These are phyloP conservation scores for Rhizopogon roseolus DNA, from an alignment of 768 basidiomycete species.

Conservation along the genomic window DNA sequence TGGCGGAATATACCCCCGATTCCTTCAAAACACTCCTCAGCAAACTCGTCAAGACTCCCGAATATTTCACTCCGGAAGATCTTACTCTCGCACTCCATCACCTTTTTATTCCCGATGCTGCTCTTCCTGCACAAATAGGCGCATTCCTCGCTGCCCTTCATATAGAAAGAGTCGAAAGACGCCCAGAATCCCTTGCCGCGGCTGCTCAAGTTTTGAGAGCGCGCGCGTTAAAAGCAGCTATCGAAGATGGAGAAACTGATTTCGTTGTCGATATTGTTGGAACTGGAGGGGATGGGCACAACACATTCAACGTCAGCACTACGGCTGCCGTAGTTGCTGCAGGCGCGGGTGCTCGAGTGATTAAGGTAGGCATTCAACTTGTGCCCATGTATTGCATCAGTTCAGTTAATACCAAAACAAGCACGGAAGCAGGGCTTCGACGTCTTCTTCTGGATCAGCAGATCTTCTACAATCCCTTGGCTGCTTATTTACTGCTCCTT, in stretches of 20 bases:
- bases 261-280: conserved; percentile 53
- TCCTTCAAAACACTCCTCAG: conserved; percentile 76
- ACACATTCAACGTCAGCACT: conserved; percentile 96
- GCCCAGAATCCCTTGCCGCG: conserved; percentile 72
- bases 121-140: conserved; percentile 74
- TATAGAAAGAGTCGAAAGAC: conserved; percentile 69
- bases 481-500: conserved; percentile 67
- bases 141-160: conserved; percentile 88
- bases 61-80: conserved; percentile 76
- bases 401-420: conserved; percentile 26
- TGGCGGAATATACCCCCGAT: conserved; percentile 31
- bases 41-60: conserved; percentile 76
- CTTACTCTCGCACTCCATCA: conserved; percentile 69
- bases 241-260: conserved; percentile 58
- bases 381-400: neutral
- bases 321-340: conserved; percentile 92
- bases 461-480: conserved; percentile 85
- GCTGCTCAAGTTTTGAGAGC: conserved; percentile 71
- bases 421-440: conserved; percentile 90
- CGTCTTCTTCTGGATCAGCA: conserved; percentile 91
- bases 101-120: conserved; percentile 59
- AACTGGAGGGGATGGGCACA: conserved; percentile 82
- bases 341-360: conserved; percentile 88
- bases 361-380: conserved; percentile 60
- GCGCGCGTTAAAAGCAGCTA: conserved; percentile 59